Percentiles rank a stretch among this genome's conserved stretches.
Conservation (phyloP, 78 protist genomes). For the Planoprotostelium fungivorum region DNA sequence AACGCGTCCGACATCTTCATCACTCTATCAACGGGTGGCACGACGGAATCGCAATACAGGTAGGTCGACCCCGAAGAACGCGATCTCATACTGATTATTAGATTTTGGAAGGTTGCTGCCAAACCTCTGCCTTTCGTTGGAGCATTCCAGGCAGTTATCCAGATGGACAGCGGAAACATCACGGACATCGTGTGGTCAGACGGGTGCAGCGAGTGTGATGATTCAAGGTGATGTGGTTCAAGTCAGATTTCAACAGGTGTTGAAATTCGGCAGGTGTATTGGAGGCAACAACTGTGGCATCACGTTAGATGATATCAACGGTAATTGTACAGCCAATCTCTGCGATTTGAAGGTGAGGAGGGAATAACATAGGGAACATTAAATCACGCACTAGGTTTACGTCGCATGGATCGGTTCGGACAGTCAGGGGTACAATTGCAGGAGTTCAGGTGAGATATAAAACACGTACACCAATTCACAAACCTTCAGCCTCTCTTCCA, state of each 20-base stretch:
- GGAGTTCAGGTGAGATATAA: not conserved
- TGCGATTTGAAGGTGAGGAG: not conserved
- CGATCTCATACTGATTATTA: too few relatives aligned
- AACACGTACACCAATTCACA: not conserved
- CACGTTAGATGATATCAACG: not conserved
- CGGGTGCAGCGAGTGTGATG: not conserved
- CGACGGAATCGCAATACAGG: not conserved
- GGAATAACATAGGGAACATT: not conserved
- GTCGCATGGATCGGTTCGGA: not conserved
- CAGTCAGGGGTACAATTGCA: not conserved
- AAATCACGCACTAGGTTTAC: not conserved
- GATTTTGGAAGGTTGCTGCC: not conserved
- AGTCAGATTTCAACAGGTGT: too few relatives aligned
- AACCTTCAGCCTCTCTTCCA: not conserved
- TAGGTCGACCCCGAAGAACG: too few relatives aligned
- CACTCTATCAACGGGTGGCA: not conserved
- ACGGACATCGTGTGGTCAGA: not conserved
- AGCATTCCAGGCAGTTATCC: not conserved
- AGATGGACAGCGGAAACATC: not conserved
- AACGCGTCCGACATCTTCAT: not conserved
- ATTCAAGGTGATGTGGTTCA: too few relatives aligned
- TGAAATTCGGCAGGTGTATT: not conserved
- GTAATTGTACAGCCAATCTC: not conserved
- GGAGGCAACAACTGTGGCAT: not conserved
- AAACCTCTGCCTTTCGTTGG: not conserved